Evolutionary conservation across 2,329 filamentous ascomycete genomes (phyloP).

Genomic region (Beauveria australis): DNA sequence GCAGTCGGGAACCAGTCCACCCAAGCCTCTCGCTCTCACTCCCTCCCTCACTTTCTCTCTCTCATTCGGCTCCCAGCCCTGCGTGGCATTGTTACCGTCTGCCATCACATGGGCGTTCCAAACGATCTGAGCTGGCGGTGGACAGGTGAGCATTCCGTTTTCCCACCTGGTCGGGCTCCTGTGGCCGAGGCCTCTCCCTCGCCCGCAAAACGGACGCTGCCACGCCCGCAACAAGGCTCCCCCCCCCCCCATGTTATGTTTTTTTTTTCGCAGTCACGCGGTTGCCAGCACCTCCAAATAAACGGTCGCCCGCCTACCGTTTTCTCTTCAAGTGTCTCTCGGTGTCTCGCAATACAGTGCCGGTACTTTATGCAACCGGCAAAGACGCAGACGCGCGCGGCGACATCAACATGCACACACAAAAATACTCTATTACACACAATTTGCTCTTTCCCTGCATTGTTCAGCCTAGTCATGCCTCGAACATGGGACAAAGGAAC

Average conservation of each 20-base stretch:
- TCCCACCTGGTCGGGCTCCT: background rate
- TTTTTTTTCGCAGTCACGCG: background rate
- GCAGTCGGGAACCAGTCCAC: background rate
- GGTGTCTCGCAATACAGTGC: background rate
- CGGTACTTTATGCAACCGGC: too few species aligned
- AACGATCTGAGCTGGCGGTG: background rate
- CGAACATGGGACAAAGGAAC: too few species aligned
- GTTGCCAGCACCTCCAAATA: background rate
- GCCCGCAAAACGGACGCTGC: background rate
- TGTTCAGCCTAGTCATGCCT: too few species aligned
- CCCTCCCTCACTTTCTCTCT: background rate
- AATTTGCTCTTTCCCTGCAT: too few species aligned
- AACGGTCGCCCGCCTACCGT: background rate
- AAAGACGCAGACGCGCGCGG: background rate
- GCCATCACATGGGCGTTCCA: conserved; percentile 8
- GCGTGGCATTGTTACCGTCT: conserved; percentile 10
- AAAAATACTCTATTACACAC: too few species aligned
- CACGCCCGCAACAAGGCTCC: background rate
- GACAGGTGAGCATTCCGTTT: conserved; percentile 5
- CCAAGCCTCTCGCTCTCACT: too few species aligned
- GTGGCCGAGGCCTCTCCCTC: conserved; percentile 1
- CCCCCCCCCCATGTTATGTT: too few species aligned
- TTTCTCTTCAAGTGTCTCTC: background rate
- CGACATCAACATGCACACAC: background rate
- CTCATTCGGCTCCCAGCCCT: conserved; percentile 13